Evolutionary conservation across 164 flowering plant species (phyloP), one percentile per base, ranked within the genome.

Genomic region (Nymphaea thermarum): DNA sequence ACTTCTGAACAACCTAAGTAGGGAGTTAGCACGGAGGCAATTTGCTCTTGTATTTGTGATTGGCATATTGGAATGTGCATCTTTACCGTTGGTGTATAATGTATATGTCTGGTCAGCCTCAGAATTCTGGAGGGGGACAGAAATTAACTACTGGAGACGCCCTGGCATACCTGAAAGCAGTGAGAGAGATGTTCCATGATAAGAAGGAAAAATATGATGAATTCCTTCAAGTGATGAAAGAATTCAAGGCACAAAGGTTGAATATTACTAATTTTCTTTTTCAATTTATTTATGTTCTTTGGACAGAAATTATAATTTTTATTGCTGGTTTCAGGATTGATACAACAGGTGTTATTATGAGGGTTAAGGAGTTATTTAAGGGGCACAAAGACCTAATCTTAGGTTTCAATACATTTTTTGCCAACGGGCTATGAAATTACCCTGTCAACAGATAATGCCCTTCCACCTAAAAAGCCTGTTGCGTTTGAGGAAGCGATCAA

Each of bases 371-470:
- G 2, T 77, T 95, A 62, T 95, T 95, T 76, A 80, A 78, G 80
- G 99, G 97, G 47, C 85, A 92, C 68, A 71, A 80, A 16, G 77
- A 84, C 71, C 80, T 95, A 43, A 92, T 95, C 73, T 80, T 89
- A 75, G 98, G 96, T 25, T 94, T 94, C 77, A 94, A 95, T 79
- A 84, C 91, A 67, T 94, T 94, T n/a, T 80, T 83, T 94, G 79
- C 99, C 99, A 7, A 84, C 84, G 77, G 96, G 98, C 64, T 90
- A 78, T 76, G 91, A 86, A 77, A 92, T 95, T 74, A 88, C 91
- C 57, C 89, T 88, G 41, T 84, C 92, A 3, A 78, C 69, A 7
- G 96, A 84, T 65, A 88, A 85, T 70, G 93, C 84, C 75, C 91
- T 92, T 72, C 87, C 84, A 2, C 86, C 84, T 17, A 90, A 90